Conservation (phyloP, 2,329 filamentous ascomycete species). For the Drechslera avenae region DNA sequence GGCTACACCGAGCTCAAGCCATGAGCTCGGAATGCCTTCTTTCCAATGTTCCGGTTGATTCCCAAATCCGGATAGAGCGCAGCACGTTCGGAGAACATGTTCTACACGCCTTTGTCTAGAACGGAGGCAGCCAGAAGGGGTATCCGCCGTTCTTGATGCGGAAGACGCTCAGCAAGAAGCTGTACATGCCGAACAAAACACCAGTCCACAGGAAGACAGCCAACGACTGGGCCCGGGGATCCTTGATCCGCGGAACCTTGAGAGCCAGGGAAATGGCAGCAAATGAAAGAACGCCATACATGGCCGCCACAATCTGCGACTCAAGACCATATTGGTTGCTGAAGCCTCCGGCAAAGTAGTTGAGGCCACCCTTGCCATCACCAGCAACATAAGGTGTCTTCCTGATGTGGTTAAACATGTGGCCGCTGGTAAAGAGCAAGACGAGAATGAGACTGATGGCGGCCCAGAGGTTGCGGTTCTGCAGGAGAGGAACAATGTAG, state of each 20-base stretch:
- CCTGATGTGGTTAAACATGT: conserved; percentile 99
- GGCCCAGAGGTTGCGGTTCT: conserved; percentile 94
- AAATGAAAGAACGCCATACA: conserved; percentile 84
- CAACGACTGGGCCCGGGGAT: conserved; percentile 77
- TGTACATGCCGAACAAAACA: conserved; percentile 82
- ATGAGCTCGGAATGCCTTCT: too few relatives aligned
- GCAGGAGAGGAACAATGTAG: conserved; percentile 79
- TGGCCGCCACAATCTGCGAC: conserved; percentile 90
- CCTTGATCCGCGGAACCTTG: conserved; percentile 87
- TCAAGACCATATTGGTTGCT: conserved; percentile 93
- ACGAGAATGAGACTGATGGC: conserved; percentile 86
- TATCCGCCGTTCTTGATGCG: conserved; percentile 93
- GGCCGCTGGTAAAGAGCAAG: conserved; percentile 89
- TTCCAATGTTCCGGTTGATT: too few relatives aligned
- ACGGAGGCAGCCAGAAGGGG: conserved; percentile 91
- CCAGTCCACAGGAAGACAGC: conserved; percentile 79
- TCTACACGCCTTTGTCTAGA: conserved; percentile 53
- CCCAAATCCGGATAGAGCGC: too few relatives aligned
- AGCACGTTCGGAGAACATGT: too few relatives aligned
- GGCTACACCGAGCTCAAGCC: too few relatives aligned
- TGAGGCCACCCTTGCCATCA: conserved; percentile 83
- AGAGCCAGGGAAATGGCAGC: conserved; percentile 87
- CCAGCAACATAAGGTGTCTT: conserved; percentile 91
- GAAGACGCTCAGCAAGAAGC: conserved; percentile 92
- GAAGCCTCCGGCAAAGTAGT: conserved; percentile 89